These are phyloP conservation scores for Leishmania lainsoni DNA, from an alignment of 208 protist genomes.

Conservation along the genomic window DNA sequence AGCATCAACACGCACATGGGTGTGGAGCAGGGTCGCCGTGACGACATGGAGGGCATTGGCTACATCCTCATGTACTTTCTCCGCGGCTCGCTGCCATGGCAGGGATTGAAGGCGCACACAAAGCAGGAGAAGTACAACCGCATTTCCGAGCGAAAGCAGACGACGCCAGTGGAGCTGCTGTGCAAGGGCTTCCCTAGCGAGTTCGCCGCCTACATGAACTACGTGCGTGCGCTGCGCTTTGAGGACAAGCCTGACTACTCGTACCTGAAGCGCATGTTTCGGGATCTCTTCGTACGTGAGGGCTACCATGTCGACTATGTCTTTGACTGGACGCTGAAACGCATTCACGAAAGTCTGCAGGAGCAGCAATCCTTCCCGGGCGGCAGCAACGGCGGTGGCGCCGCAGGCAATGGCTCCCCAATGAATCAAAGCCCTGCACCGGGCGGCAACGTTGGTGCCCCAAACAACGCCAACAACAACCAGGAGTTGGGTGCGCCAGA, in stretches of 20 bases:
- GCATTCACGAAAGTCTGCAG: conserved; percentile 71
- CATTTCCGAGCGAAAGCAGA: conserved; percentile 98
- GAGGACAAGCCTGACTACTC: conserved; percentile 99
- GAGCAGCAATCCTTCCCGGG: conserved; percentile 46
- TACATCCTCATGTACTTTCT: conserved; percentile 99
- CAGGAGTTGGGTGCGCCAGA: conserved; percentile 24
- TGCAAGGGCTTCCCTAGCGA: conserved; percentile 95
- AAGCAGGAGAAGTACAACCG: conserved; percentile 99
- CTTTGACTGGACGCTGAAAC: conserved; percentile 98
- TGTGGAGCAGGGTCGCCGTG: conserved; percentile 96
- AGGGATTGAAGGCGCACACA: conserved; percentile 95
- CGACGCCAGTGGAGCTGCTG: conserved; percentile 94
- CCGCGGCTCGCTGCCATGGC: conserved; percentile 98
- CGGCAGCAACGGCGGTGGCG: conserved; percentile 16
- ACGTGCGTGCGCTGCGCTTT: conserved; percentile 96
- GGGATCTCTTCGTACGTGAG: conserved; percentile 98
- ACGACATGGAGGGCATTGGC: conserved; percentile 99
- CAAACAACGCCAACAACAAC: conserved; percentile 21
- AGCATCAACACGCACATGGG: conserved; percentile 99
- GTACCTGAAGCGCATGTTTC: conserved; percentile 98
- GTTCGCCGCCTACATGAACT: conserved; percentile 98
- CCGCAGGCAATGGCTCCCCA: conserved; percentile 23
- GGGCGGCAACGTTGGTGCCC: conserved; percentile 23
- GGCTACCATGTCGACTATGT: conserved; percentile 98
- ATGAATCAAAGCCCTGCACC: conserved; percentile 18